phyloP scores from a whole-genome alignment of 192 early-diverging fungal species.

The Coemansia sp. region DNA sequence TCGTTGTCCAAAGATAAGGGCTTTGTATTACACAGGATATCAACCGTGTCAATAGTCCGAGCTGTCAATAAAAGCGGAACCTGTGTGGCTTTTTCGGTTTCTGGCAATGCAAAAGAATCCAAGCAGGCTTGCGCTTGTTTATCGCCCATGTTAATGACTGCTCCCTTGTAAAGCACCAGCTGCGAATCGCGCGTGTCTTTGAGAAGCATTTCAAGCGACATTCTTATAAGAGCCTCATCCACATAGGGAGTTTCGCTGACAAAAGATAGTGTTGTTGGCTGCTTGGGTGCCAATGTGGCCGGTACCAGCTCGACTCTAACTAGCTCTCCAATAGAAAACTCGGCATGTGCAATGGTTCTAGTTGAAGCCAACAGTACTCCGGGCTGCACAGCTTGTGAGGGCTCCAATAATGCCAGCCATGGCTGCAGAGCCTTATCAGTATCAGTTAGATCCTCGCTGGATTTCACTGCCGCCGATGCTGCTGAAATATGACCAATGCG shows the following conservation, averaged over 20 bases:
- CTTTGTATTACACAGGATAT: conserved; percentile 10
- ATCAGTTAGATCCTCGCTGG: conserved; percentile 22
- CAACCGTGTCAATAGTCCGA: conserved; percentile 1
- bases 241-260: conserved; percentile 1
- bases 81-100: conserved; percentile 1
- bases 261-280: conserved; percentile 6
- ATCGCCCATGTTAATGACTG: conserved; percentile 3
- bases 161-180: conserved; percentile 14
- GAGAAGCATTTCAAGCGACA: not conserved
- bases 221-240: not conserved
- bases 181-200: not conserved
- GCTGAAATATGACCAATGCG: conserved; percentile 22
- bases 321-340: conserved; percentile 22
- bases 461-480: not conserved
- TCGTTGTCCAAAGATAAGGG: not conserved
- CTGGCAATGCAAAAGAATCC: conserved; percentile 7
- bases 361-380: conserved; percentile 29
- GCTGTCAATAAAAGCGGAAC: conserved; percentile 17
- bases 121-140: conserved; percentile 7
- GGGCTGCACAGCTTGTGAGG: conserved; percentile 26
- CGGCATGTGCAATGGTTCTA: conserved; percentile 6
- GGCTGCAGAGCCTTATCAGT: conserved; percentile 14
- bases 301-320: conserved; percentile 22
- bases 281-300: not conserved
- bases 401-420: conserved; percentile 19